A percentile compares a stretch with the other conserved stretches of the same genome.
Evolutionary conservation across 768 basidiomycete genomes (phyloP).

Genomic region (Leucosporidium yakuticum): DNA sequence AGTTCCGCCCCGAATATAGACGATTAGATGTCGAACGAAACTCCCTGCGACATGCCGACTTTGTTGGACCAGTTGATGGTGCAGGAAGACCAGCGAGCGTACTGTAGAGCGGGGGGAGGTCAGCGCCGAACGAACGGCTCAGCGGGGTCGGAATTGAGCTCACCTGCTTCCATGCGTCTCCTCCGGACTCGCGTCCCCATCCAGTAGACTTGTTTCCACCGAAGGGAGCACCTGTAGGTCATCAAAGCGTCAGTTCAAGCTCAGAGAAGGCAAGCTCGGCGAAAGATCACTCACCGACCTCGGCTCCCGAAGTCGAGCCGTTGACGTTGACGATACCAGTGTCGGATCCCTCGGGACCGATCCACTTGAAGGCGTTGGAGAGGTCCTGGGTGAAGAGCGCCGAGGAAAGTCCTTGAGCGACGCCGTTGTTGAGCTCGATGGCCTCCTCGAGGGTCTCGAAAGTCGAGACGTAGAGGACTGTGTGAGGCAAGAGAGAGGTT

Average conservation of each 20-base stretch:
- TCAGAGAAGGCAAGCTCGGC: too few species aligned
- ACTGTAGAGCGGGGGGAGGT: constrained; percentile 62
- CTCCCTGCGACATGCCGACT: too few species aligned
- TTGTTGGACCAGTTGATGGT: constrained; percentile 88
- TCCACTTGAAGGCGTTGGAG: constrained; percentile 80
- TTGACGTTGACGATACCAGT: constrained; percentile 67
- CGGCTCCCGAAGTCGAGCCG: constrained; percentile 62
- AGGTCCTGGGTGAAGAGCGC: constrained; percentile 82
- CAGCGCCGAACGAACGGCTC: background rate
- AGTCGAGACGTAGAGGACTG: constrained; percentile 75
- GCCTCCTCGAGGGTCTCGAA: constrained; percentile 48
- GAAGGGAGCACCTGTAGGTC: constrained; percentile 58
- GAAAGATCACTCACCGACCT: constrained; percentile 50
- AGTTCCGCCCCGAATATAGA: too few species aligned
- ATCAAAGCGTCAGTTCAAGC: too few species aligned
- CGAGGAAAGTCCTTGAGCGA: constrained; percentile 85
- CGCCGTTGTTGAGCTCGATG: constrained; percentile 78
- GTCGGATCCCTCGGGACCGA: constrained; percentile 82
- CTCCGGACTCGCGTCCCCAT: constrained; percentile 93
- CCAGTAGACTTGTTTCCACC: constrained; percentile 66
- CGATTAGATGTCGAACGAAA: too few species aligned
- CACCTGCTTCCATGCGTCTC: constrained; percentile 82
- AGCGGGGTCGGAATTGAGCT: background rate
- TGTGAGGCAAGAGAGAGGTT: constrained; percentile 78
- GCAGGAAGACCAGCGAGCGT: constrained; percentile 58